Base-by-base conservation (phyloP, 2,329 filamentous ascomycete genomes). In the Immersiporthe knoxdaviesiana region DNA sequence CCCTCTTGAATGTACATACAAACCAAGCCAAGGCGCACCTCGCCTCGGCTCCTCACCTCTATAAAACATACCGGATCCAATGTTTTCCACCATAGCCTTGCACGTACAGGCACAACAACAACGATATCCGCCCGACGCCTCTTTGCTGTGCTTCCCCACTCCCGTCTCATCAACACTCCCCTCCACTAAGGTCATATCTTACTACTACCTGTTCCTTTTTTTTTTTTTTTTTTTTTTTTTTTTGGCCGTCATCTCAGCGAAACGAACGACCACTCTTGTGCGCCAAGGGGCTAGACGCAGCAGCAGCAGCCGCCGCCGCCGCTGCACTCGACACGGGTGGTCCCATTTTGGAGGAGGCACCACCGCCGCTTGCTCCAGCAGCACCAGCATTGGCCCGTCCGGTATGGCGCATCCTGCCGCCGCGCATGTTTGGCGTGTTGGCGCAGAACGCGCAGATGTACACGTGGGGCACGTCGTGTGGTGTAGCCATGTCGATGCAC, bases 361-460 rank as follows among this genome's bases (percentile, higher is more conserved):
- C 54, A 4, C 59, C 66, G n/a, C 56, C n/a, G n/a, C n/a, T n/a
- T n/a, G n/a, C n/a, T n/a, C n/a, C 66, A 8, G 32, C 66, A 18
- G 52, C 41, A 27, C 47, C 47, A 27, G 56, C 54, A 12, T 65
- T 65, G 2, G 65, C 74, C 65, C 80, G 79, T 2, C 81, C 79
- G 66, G 78, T 79, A 63, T 85, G 84, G 65, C 83, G 81, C 68
- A 83, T 77, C 56, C 85, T 82, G 30, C 83, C 81, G 41, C 82
- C 83, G 32, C 84, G 81, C 75, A 84, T 81, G 70, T 84, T 87
- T 1, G 87, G 85, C 11, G 87, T 89, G 72, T 88, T 85, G 27
- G 85, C 85, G 74, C 88, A 91, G 71, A 87, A 90, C 1, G 85
- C 83, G 75, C 88, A 91, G 47, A 90, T 86, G 73, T 90, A 91